Base-by-base conservation (phyloP, 1,284 basidiomycete species). In the Coniferiporia sulphurascens region DNA sequence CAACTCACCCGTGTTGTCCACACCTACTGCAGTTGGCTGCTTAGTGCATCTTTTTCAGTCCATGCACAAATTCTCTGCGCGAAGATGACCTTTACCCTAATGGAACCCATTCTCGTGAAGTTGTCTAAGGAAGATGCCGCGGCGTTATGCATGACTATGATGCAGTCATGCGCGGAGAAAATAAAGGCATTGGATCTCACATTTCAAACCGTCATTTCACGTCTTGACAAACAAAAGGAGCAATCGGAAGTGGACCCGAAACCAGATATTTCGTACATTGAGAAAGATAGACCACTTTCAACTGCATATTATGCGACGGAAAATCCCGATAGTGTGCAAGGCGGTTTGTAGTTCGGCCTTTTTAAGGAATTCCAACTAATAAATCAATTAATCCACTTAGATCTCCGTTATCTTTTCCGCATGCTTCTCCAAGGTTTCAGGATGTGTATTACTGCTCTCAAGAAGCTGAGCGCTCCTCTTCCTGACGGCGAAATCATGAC, bases 351-450 rank as follows among this genome's bases (percentile, higher is more conserved):
- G 4, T 41, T 54, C 19, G 45, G 15, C 66, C 35, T 62, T 57
- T 54, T 51, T 27, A 52, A 48, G 19, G 55, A 27, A 15, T 15
- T 34, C 4, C 44, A 27, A 48, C 48, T 32, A 8, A 50, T 1
- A 22, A 45, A 7, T 34, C 19, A 52, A 27, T 44, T 55, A 58
- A 60, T 55, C 48, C 65, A 4, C 19, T 36, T 66, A 91, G 95
- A 95, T 67, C 90, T 89, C 45, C 88, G 94, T 43, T 82, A 89
- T 61, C 79, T 99, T 21, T 91, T 95, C 72, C 89, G 94, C 63
- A 92, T 94, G 13, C 80, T 99, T 51, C 80, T 98, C 13, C 94
- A 95, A 66, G 94, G 92, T 5, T 90, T 98, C 73, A 90, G 95
- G 56, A 87, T 89, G 1, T 86, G 91, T 63, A 80, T 99, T 10